Evolutionary conservation across 345 rosid genomes (phyloP).

Genomic region (Nephelium lappaceum): DNA sequence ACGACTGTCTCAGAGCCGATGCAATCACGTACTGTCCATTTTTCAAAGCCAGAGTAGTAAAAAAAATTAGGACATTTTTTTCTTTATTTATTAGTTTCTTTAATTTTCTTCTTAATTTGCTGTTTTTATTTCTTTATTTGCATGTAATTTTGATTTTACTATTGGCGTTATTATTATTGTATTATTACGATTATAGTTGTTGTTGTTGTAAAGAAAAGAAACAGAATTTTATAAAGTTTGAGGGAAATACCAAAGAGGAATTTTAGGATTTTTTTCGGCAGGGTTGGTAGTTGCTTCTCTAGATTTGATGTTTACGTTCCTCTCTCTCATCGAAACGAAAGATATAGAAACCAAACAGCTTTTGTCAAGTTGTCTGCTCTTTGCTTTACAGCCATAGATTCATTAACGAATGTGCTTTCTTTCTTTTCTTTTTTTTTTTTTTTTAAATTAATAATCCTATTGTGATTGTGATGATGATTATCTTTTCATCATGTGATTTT

Average conservation of each 20-base stretch:
- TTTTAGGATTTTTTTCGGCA: slow-evolving; percentile 22
- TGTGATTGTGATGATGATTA: neutral
- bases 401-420: slow-evolving; percentile 14
- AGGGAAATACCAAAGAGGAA: slow-evolving; percentile 19
- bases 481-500: neutral
- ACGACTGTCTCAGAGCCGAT: no score
- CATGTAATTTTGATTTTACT: slow-evolving; percentile 5
- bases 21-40: no score
- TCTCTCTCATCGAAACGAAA: slow-evolving; percentile 17
- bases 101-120: neutral
- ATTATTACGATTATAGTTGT: neutral
- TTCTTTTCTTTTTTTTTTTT: neutral
- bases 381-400: slow-evolving; percentile 19
- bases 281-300: neutral
- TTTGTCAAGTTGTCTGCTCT: slow-evolving; percentile 13
- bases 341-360: slow-evolving; percentile 19
- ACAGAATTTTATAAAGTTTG: neutral
- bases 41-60: neutral
- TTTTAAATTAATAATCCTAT: neutral
- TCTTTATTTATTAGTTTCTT: neutral
- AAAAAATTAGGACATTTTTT: neutral
- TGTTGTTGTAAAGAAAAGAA: slow-evolving; percentile 2
- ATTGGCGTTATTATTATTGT: neutral
- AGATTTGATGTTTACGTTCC: slow-evolving; percentile 25
- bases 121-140: slow-evolving; percentile 9